Conservation (phyloP, 306 rosid genomes). For the Cucurbita argyrosperma region DNA sequence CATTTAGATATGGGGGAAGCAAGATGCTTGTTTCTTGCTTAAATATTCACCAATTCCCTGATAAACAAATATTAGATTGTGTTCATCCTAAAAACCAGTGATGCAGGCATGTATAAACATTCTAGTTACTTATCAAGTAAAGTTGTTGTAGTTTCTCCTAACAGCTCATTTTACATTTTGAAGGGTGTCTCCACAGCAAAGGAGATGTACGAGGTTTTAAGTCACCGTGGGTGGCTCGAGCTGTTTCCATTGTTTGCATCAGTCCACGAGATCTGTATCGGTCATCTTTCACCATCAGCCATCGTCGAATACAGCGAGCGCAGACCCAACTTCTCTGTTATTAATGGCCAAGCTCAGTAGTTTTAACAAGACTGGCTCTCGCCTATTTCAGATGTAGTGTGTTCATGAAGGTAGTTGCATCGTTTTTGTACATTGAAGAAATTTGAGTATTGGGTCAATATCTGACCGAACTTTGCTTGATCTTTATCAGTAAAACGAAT, state of each 20-base stretch:
- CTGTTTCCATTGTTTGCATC: slow-evolving; percentile 68
- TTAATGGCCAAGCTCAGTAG: slow-evolving; percentile 6
- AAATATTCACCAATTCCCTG: not conserved
- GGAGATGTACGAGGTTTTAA: slow-evolving; percentile 74
- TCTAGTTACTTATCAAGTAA: not conserved
- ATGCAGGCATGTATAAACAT: not conserved
- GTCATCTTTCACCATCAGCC: slow-evolving; percentile 81
- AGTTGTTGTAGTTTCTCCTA: not conserved
- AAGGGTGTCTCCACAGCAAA: slow-evolving; percentile 88
- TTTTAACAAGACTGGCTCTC: slow-evolving; percentile 4
- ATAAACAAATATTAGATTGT: not conserved
- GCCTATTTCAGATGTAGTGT: not conserved
- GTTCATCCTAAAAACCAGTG: not conserved
- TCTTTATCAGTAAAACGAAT: not conserved
- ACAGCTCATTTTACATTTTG: not conserved
- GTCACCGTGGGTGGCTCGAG: slow-evolving; percentile 69
- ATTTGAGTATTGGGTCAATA: not conserved
- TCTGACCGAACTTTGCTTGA: not conserved
- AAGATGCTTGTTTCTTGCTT: not conserved
- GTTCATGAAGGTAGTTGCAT: not conserved
- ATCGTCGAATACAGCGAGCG: slow-evolving; percentile 47
- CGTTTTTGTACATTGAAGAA: not conserved
- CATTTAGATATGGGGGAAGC: not conserved
- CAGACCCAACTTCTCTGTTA: slow-evolving; percentile 22
- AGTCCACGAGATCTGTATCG: slow-evolving; percentile 67